Base-by-base conservation (phyloP, 2,329 filamentous ascomycete species). In the Aspergillus neoniger region DNA sequence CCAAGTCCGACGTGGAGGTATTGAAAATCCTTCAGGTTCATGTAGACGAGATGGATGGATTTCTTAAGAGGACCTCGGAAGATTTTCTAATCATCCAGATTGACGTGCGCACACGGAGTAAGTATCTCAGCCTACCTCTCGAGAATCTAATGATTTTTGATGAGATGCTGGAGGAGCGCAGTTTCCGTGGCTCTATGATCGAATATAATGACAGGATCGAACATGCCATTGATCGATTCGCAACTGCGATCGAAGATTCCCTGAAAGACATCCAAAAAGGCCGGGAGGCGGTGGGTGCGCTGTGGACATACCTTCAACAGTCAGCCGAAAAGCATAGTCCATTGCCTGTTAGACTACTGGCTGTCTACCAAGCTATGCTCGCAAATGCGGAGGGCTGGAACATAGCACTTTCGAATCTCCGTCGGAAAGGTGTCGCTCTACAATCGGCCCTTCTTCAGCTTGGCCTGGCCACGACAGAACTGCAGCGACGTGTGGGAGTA, bases 381-480 rank as follows among this genome's bases (percentile, higher is more conserved):
- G 91, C 91, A 36, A 98, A 98, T 68, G 89, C 92, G 8, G 90
- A 96, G 65, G 92, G 93, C 47, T 98, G 94, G 94, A 86, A 88
- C 60, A 87, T 88, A 59, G 92, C 92, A 6, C 88, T 96, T 70
- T 83, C 87, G 57, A 89, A 89, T 57, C 82, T 97, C 61, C 88
- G 92, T 72, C 84, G 85, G 21, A 91, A 89, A 70, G 88, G 89
- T 14, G 85, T 88, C 63, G 83, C 85, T 48, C 81, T 97, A 25
- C 89, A 89, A 32, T 83, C 86, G 6, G 81, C 88, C 30, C 82
- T 96, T 43, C 84, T 87, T 41, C 87, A 90, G 74, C 84, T 97
- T 19, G 87, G 87, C 64, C 87, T 86, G 55, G 90, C 95, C 66
- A 88, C 96, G 57, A 86, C 87, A 15, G 91, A 96, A 74, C 96